Base-by-base conservation (phyloP, 1,284 basidiomycete genomes). In the Ustilago curta region DNA sequence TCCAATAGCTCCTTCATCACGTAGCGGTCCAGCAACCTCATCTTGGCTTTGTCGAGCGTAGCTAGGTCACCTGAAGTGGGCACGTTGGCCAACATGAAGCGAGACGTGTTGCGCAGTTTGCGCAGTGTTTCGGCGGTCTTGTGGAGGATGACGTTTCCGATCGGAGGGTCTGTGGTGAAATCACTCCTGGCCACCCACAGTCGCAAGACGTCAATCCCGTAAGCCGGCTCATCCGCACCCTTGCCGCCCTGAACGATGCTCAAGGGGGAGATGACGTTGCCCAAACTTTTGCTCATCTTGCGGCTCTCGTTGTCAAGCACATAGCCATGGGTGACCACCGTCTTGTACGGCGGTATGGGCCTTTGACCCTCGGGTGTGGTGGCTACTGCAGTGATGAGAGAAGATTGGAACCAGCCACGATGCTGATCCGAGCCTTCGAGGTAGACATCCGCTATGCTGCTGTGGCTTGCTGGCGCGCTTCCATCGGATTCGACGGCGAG, bases 211-310 rank as follows among this genome's bases (percentile, higher is more conserved):
- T 98, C 96, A 4, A 92, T 88, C 0, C 97, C 96, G 82, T 94
- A 93, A 0, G 90, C 90, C 1, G 93, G 91, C 68, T 88, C 90
- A 77, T 90, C 91, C 78, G 88, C 88, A 0, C 57, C 59, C 18
- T 59, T 50, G 23, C 91, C 91, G 21, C 95, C 96, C 66, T 91
- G 85, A 40, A 97, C 90, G 70, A 98, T 88, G 1, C 89, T 89
- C 87, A 92, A 87, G 0, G 96, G 97, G 79, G 91, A 93, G 51
- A 97, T 86, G 25, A 97, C 91, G 80, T 99, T 99, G 4, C 96
- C 96, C 18, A 93, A 85, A 2, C 93, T 95, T 87, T 99, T 99
- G 89, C 94, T 97, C 97, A 99, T 99, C 87, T 99, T 99, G 86
- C 91, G 91, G 5, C 95, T 95, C 16, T 89, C 86, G 83, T 93